A percentile compares a stretch with the other conserved stretches of the same genome.
These are phyloP conservation scores for Globisporangium middletonii DNA, from an alignment of 352 stramenopile species.

Conservation along the genomic window DNA sequence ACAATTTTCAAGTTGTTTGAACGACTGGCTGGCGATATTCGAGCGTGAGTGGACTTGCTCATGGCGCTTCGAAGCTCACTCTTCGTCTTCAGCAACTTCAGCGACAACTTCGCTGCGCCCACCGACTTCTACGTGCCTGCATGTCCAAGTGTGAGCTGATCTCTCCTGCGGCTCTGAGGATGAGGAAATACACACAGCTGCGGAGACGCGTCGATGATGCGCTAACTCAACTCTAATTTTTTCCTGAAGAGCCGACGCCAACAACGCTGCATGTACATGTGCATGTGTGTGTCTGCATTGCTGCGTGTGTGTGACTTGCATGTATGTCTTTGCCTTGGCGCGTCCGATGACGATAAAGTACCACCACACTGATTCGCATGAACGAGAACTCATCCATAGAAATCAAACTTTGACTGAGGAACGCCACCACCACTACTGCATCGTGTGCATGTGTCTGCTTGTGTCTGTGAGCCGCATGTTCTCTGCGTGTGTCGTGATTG, in stretches of 20 bases:
- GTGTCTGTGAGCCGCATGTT: neutral
- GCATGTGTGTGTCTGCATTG: neutral
- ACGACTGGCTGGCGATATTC: no score
- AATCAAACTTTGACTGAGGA: conserved; percentile 27
- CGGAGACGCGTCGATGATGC: conserved; percentile 25
- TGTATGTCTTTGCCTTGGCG: conserved; percentile 1
- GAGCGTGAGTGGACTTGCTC: no score
- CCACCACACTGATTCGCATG: conserved; percentile 35
- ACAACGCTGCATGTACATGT: neutral
- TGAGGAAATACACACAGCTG: conserved; percentile 38
- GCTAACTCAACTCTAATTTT: conserved; percentile 54
- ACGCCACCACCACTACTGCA: conserved; percentile 6
- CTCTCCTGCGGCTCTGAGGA: conserved; percentile 23
- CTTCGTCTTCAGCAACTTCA: neutral
- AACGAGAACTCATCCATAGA: conserved; percentile 37
- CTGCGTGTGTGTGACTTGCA: no score
- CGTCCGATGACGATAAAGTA: conserved; percentile 29
- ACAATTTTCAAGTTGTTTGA: no score
- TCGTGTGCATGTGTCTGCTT: neutral
- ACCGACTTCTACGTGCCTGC: neutral
- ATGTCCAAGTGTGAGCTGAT: neutral
- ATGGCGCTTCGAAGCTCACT: neutral
- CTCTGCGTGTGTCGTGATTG: no score
- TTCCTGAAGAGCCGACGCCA: conserved; percentile 30
- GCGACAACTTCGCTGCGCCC: neutral